phyloP scores from a whole-genome alignment of 2,329 filamentous ascomycete genomes.

The Alternaria burnsii region DNA sequence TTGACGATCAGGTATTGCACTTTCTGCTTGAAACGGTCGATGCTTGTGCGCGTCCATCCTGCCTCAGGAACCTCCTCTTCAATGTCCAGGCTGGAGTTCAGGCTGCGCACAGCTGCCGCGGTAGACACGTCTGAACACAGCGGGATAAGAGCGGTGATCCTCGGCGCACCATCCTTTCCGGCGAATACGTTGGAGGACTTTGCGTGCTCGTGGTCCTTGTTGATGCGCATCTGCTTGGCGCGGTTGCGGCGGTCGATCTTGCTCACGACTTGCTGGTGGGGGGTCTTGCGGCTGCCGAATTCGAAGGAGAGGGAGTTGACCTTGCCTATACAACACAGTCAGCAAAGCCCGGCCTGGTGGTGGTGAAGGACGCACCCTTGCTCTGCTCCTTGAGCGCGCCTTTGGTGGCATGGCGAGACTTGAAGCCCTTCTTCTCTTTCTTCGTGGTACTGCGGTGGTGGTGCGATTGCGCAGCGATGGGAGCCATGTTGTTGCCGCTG shows the following conservation, averaged over 20 bases:
- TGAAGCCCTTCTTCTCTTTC: constrained; percentile 86
- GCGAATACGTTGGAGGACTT: constrained; percentile 82
- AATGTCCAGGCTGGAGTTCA: constrained; percentile 84
- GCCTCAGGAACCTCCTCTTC: constrained; percentile 69
- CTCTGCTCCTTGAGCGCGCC: constrained; percentile 81
- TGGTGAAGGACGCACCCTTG: constrained; percentile 69
- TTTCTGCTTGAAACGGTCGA: constrained; percentile 95
- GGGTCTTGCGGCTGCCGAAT: constrained; percentile 80
- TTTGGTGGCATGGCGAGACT: constrained; percentile 90
- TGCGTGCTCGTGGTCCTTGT: constrained; percentile 84
- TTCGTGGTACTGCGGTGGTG: constrained; percentile 96
- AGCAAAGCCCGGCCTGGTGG: constrained; percentile 7
- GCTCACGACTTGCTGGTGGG: constrained; percentile 95
- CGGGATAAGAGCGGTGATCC: constrained; percentile 87
- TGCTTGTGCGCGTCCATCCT: constrained; percentile 68
- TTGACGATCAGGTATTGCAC: constrained; percentile 82
- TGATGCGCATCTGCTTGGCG: constrained; percentile 85
- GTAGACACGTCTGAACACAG: constrained; percentile 78
- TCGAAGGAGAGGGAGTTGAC: constrained; percentile 68
- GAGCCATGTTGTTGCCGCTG: constrained; percentile 72
- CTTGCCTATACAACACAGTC: constrained; percentile 68
- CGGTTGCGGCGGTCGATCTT: constrained; percentile 96
- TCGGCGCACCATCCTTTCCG: constrained; percentile 85
- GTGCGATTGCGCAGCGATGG: constrained; percentile 68
- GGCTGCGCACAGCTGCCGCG: constrained; percentile 69